Evolutionary conservation across 1,139 yeast genomes (phyloP), one percentile per base, ranked within the genome.

Genomic region (Wickerhamomyces sp.): DNA sequence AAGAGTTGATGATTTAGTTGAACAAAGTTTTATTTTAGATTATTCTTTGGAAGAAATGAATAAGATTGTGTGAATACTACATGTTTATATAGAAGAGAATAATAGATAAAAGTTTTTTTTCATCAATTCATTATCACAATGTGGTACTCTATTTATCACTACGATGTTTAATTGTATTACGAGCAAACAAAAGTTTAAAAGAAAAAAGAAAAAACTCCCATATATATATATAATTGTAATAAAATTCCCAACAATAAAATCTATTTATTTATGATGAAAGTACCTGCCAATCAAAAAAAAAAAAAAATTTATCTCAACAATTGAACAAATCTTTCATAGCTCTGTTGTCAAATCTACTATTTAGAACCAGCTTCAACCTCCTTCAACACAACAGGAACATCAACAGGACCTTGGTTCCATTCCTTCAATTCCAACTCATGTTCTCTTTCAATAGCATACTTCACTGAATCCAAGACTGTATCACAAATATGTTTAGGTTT

Each of bases 11-110:
- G 89, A 78, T 40, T 69, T 93, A 62, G 68, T 90, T 29, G 96
- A 93, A 64, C 86, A 88, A 60, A 89, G 95, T 60, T 91, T 76
- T 59, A 74, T 89, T 42, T 66, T 93, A 53, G 98, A 93, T 61
- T 93, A 87, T 60, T 85, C 93, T 6, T 76, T 93, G 49, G 81
- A 80, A 50, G 89, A 87, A 58, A 84, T 85, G 90, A 79, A 78
- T 58, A 78, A 73, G 37, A 40, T 49, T 26, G n/a, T 42, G 11
- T 47, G 29, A 40, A 5, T 27, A 27, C 11, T 23, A 6, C 31
- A 8, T 35, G 4, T 18, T 23, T 18, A 18, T 26, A 29, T 30
- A 10, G 13, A 13, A 14, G 27, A 4, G n/a, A n/a, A n/a, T n/a
- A 18, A 18, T 18, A 3, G 5, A 18, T 18, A 3, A 18, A 18